Conservation (phyloP, 2,329 filamentous ascomycete species). For the Myotisia sp. region DNA sequence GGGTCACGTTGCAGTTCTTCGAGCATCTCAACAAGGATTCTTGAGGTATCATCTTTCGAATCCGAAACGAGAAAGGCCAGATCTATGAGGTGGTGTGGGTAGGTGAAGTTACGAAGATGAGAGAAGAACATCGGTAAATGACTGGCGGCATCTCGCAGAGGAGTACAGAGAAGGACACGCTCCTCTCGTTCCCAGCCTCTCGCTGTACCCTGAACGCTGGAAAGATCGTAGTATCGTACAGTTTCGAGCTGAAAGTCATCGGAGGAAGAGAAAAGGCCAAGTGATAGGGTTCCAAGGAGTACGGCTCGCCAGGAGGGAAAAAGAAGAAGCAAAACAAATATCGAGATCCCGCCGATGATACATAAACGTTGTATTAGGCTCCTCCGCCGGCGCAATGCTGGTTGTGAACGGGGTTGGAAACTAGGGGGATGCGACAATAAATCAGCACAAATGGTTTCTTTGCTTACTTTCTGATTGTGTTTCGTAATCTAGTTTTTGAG, state of each 20-base stretch:
- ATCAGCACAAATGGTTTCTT: slow-evolving; percentile 5
- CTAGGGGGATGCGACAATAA: slow-evolving; percentile 30
- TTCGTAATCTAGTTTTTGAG: too few species aligned
- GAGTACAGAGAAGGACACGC: slow-evolving; percentile 85
- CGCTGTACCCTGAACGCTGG: slow-evolving; percentile 77
- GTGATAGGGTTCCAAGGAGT: slow-evolving; percentile 47
- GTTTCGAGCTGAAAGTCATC: slow-evolving; percentile 76
- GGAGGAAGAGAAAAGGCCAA: slow-evolving; percentile 53
- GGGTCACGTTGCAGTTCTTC: slow-evolving; percentile 65
- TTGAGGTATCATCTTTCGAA: slow-evolving; percentile 80
- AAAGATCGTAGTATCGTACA: slow-evolving; percentile 91
- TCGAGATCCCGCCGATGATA: slow-evolving; percentile 39
- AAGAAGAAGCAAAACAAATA: slow-evolving; percentile 53
- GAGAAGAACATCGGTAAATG: slow-evolving; percentile 97
- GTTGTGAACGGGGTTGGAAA: slow-evolving; percentile 71
- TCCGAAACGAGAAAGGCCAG: slow-evolving; percentile 94
- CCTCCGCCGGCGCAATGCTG: slow-evolving; percentile 57
- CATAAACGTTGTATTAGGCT: slow-evolving; percentile 57
- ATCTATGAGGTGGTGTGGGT: slow-evolving; percentile 91
- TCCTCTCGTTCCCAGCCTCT: slow-evolving; percentile 94
- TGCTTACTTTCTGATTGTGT: not conserved
- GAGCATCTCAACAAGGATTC: slow-evolving; percentile 59
- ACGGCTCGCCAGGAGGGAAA: slow-evolving; percentile 58
- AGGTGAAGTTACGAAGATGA: slow-evolving; percentile 92
- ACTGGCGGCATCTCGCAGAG: slow-evolving; percentile 77